phyloP scores from a whole-genome alignment of 768 basidiomycete genomes.

The Russula brevipes region DNA sequence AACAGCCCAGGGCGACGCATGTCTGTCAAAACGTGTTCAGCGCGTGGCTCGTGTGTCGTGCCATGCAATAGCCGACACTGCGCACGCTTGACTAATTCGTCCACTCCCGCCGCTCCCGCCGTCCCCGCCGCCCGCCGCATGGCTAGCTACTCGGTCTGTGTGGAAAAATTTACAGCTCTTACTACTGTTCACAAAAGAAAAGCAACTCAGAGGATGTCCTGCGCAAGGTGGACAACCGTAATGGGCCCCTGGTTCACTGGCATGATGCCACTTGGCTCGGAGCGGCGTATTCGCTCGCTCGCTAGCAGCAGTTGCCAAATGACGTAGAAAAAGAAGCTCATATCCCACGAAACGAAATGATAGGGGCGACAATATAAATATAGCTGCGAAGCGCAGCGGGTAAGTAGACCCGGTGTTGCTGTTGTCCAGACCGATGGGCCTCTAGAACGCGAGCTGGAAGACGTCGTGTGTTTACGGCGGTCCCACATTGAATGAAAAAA shows the following conservation, averaged over 20 bases:
- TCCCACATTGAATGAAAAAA: not conserved
- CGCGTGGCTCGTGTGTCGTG: slow-evolving; percentile 17
- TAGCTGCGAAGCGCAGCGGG: not conserved
- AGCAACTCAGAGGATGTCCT: not conserved
- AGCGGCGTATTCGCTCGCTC: not conserved
- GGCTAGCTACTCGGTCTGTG: not conserved
- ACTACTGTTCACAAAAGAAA: not conserved
- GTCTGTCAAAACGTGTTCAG: slow-evolving; percentile 18
- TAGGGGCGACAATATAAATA: not conserved
- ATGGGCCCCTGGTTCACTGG: not conserved
- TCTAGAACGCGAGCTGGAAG: not conserved
- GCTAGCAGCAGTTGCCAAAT: not conserved
- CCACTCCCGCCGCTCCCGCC: not conserved
- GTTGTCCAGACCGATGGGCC: slow-evolving; percentile 2
- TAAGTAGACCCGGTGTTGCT: slow-evolving; percentile 3
- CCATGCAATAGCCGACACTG: not conserved
- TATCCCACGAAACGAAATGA: not conserved
- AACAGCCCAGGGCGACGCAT: not conserved
- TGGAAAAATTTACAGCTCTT: no score
- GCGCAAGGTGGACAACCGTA: not conserved
- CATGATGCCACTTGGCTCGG: not conserved
- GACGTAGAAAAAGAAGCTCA: slow-evolving; percentile 17
- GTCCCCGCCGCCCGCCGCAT: not conserved
- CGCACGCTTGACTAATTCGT: slow-evolving; percentile 9
- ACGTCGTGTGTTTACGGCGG: not conserved